Evolutionary conservation across 1,284 basidiomycete genomes (phyloP), one percentile per base, ranked within the genome.

Genomic region (Leccinum fuscescens): DNA sequence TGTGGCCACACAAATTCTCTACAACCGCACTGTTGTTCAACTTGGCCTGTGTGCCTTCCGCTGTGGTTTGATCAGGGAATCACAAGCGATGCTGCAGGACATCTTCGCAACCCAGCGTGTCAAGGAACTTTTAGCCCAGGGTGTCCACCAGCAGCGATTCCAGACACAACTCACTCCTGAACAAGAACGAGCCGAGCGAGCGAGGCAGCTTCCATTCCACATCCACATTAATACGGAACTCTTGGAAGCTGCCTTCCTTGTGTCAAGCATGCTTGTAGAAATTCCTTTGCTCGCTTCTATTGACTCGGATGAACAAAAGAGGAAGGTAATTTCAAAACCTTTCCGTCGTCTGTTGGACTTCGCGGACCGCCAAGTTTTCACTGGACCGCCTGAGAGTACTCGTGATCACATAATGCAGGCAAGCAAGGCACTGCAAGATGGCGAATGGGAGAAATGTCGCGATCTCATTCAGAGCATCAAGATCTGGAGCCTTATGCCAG

Each of bases 161-260:
- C 92, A 92, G 69, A 81, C 70, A 55, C 74, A 83, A 3, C 80
- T 98, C 57, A 87, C 90, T 14, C 93, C 94, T 6, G 97, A 99
- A 76, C 96, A 99, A 78, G 97, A 99, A 76, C 93, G 95, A 74
- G 88, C 95, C 6, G 97, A 99, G 76, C 93, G 95, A 69, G 92
- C 95, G 68, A 86, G 96, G 52, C 93, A 98, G 71, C 82, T 99
- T 24, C 97, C 97, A 35, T 99, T 99, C 90, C 97, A 99, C 78
- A 94, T 99, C 92, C 97, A 99, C 79, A 96, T 99, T 79, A 99
- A 99, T 80, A 93, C 97, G 14, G 97, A 99, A 77, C 81, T 99
- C 29, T 82, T 99, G 63, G 97, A 99, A 77, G 96, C 95, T 49
- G 96, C 94, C 7, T 99, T 98, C 83, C 82, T 99, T 49, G 94